Evolutionary conservation across 352 stramenopile genomes (phyloP).

Genomic region (Phytophthora agathidicida): DNA sequence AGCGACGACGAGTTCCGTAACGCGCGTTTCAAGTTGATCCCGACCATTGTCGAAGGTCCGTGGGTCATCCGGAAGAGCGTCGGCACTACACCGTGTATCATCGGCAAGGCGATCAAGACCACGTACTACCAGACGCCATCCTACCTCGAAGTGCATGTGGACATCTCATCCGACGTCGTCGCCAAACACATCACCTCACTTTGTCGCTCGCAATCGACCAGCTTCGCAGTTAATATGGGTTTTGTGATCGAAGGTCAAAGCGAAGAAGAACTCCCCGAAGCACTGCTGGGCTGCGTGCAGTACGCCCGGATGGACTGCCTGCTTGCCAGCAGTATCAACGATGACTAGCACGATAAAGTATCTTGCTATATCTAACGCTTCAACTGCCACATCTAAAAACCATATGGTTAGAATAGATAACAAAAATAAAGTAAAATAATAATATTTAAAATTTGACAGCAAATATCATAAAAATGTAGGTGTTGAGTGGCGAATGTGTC

Average conservation of each 20-base stretch:
- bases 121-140: conserved; percentile 59
- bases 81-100: conserved; percentile 74
- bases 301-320: conserved; percentile 73
- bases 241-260: conserved; percentile 76
- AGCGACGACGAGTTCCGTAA: conserved; percentile 76
- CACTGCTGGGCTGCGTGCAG: conserved; percentile 74
- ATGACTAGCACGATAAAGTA: conserved; percentile 5
- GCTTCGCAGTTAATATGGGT: conserved; percentile 78
- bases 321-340: conserved; percentile 50
- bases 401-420: no score
- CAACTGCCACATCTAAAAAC: conserved; percentile 3
- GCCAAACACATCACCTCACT: conserved; percentile 80
- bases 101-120: conserved; percentile 71
- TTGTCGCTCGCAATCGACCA: conserved; percentile 67
- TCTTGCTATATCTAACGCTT: conserved; percentile 8
- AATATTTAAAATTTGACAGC: background rate
- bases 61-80: conserved; percentile 87
- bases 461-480: conserved; percentile 33
- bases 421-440: background rate
- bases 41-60: conserved; percentile 73
- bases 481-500: conserved; percentile 5
- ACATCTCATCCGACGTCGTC: conserved; percentile 76
- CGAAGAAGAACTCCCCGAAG: conserved; percentile 73
- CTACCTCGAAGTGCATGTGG: conserved; percentile 81
- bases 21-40: conserved; percentile 79